Evolutionary conservation across 805 yeast species (phyloP).

Genomic region (Lipomyces lipofer): DNA sequence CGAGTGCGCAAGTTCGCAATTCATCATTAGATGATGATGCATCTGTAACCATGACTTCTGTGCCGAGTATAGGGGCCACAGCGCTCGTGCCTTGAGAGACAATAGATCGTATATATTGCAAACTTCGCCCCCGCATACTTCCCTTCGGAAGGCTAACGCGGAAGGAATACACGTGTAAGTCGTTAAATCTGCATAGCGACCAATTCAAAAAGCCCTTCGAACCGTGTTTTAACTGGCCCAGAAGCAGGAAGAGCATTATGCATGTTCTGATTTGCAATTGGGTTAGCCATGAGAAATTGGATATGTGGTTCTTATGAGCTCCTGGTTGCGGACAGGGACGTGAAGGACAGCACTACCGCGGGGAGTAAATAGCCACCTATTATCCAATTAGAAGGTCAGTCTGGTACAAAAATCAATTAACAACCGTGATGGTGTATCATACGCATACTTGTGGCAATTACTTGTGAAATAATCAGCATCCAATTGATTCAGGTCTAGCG

Average conservation of each 20-base stretch:
- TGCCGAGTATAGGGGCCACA: constrained; percentile 46
- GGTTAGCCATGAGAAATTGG: constrained; percentile 1
- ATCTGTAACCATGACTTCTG: constrained; percentile 38
- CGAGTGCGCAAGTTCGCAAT: constrained; percentile 41
- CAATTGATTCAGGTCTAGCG: constrained; percentile 32
- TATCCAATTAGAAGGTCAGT: not conserved
- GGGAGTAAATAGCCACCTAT: constrained; percentile 3
- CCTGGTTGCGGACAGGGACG: constrained; percentile 7
- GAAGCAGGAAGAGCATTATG: not conserved
- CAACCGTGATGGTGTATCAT: not conserved
- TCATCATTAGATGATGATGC: constrained; percentile 24
- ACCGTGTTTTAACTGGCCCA: not conserved
- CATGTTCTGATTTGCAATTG: not conserved
- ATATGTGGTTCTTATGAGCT: constrained; percentile 5
- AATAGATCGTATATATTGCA: constrained; percentile 49
- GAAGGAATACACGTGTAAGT: constrained; percentile 46
- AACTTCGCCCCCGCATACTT: constrained; percentile 61
- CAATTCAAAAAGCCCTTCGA: constrained; percentile 44
- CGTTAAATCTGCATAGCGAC: constrained; percentile 55
- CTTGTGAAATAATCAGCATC: constrained; percentile 63
- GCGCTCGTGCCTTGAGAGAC: constrained; percentile 48
- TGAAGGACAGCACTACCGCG: constrained; percentile 3
- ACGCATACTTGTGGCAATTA: constrained; percentile 60
- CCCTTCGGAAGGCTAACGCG: constrained; percentile 52
- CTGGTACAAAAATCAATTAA: not conserved